Conservation (phyloP, 441 rosid genomes). For the Aleurites moluccanus region DNA sequence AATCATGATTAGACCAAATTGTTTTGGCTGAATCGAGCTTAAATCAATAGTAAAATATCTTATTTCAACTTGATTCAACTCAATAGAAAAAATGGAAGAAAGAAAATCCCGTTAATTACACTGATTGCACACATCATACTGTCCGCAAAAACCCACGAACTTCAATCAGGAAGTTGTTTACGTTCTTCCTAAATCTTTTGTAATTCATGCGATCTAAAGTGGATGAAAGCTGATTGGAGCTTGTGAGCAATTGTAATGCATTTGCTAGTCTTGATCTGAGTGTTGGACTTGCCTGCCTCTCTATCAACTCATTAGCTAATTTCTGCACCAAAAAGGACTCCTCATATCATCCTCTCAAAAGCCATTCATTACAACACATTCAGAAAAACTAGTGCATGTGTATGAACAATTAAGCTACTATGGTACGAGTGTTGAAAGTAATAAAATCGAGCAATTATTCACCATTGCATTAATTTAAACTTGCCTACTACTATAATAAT, state of each 20-base stretch:
- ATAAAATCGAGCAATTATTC: background rate
- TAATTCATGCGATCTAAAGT: conserved; percentile 81
- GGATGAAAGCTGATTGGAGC: conserved; percentile 79
- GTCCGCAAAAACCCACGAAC: conserved; percentile 90
- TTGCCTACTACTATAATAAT: background rate
- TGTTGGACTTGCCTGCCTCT: conserved; percentile 59
- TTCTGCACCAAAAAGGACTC: conserved; percentile 43
- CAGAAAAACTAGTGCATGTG: background rate
- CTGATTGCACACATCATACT: conserved; percentile 33
- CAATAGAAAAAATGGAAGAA: background rate
- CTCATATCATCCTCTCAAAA: background rate
- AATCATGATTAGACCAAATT: too few relatives aligned
- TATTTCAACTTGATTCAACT: too few relatives aligned
- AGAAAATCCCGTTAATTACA: background rate
- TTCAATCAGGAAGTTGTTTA: conserved; percentile 70
- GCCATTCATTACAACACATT: background rate
- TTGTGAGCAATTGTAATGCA: conserved; percentile 76
- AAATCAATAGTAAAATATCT: too few relatives aligned
- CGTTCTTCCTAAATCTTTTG: conserved; percentile 91
- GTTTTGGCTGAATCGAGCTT: too few relatives aligned
- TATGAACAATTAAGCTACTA: background rate
- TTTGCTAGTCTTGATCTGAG: conserved; percentile 67
- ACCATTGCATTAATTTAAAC: background rate
- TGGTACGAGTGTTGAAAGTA: too few relatives aligned
- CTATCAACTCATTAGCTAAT: conserved; percentile 73